These are phyloP conservation scores for Candida golubevii DNA, from an alignment of 805 yeast genomes.

Conservation along the genomic window DNA sequence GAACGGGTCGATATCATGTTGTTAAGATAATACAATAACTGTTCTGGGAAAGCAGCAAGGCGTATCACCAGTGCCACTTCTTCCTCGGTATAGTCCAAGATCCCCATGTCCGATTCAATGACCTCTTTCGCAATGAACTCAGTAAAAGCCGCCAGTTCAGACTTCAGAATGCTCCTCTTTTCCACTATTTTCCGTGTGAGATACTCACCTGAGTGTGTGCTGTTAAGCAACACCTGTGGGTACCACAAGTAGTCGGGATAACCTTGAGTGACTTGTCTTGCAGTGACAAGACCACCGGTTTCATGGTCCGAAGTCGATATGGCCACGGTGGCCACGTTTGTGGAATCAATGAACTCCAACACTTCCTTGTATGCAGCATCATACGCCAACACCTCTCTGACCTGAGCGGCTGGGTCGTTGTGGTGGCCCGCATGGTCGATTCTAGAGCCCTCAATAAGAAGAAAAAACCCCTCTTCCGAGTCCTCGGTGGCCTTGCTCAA, in stretches of 20 bases:
- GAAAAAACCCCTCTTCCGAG: conserved; percentile 79
- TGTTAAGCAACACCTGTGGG: conserved; percentile 69
- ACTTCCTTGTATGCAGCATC: conserved; percentile 79
- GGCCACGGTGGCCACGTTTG: conserved; percentile 73
- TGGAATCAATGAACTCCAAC: conserved; percentile 57
- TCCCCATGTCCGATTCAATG: conserved; percentile 63
- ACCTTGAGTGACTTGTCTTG: conserved; percentile 58
- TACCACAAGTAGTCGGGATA: conserved; percentile 90
- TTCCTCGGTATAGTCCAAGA: conserved; percentile 47
- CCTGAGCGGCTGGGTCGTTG: conserved; percentile 94
- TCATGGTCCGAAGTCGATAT: conserved; percentile 91
- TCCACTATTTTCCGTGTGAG: conserved; percentile 45
- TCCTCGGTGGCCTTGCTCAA: conserved; percentile 62
- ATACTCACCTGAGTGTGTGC: conserved; percentile 75
- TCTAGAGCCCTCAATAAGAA: conserved; percentile 86
- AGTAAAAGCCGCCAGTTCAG: conserved; percentile 18
- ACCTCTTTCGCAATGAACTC: conserved; percentile 43
- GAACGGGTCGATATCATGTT: conserved; percentile 77
- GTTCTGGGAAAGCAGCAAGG: conserved; percentile 24
- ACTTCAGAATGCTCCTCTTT: conserved; percentile 9
- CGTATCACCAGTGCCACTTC: conserved; percentile 39
- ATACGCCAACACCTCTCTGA: conserved; percentile 82
- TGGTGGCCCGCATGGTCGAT: conserved; percentile 95
- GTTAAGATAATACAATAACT: conserved; percentile 52
- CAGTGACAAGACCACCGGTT: conserved; percentile 90